Base-by-base conservation (phyloP, 2,329 filamentous ascomycete species). In the Trichoderma aggressivum region DNA sequence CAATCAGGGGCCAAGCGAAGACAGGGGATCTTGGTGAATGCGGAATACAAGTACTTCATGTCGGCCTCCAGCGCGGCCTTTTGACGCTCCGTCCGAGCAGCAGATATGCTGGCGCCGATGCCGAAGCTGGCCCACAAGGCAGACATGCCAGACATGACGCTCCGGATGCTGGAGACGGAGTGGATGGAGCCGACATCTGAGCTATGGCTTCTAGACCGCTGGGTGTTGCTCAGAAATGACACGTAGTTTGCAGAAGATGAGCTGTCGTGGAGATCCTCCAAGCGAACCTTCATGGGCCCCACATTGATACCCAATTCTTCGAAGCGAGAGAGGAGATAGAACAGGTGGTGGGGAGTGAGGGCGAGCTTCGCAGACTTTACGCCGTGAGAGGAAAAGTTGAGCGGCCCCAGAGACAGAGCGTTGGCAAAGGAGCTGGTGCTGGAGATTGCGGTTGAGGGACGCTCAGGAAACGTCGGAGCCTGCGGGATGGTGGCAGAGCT, bases 1-100 rank as follows among this genome's bases (percentile, higher is more conserved):
- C 94, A 94, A 81, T 99, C 96, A n/a, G 94, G 94, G 32, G 94
- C 91, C 70, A 99, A 86, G 74, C 92, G 90, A 74, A 99, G 85
- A 78, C 93, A 97, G 0, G 96, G 96, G 56, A 99, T 97, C 83
- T 98, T 99, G 78, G 96, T 99, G 79, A 98, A 99, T 71, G 96
- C 94, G 55, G 96, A 98, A 83, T 98, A 99, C 39, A 99, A 86
- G 80, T 99, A 98, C 81, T 95, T 98, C 75, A 98, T 84, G 80
- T 99, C 96, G 71, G 92, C 89, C 79, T 96, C 90, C 70, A 96
- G 83, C 58, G 93, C 92, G 71, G 91, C 91, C 81, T 97, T 97
- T 80, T 96, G 94, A 79, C 94, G 94, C 81, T 98, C 96, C 43
- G 90, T 93, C 79, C 94, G 93, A 74, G 94, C 91, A 63, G 89